Evolutionary conservation across 768 basidiomycete genomes (phyloP).

Genomic region (Lentinula aciculospora): DNA sequence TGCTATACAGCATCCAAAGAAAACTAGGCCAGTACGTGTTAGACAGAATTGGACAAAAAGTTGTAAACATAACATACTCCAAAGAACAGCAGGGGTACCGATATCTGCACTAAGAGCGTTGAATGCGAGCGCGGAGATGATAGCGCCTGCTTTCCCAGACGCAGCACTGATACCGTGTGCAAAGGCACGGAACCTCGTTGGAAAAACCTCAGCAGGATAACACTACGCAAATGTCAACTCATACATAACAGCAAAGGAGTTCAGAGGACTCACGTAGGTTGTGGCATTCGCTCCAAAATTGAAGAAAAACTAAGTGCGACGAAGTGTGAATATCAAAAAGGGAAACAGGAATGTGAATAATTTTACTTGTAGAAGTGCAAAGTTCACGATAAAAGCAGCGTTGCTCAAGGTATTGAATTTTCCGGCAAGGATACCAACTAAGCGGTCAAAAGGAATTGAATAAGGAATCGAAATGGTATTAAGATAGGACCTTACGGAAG

Average conservation of each 20-base stretch:
- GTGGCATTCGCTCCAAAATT: conserved; percentile 77
- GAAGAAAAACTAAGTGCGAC: conserved; percentile 57
- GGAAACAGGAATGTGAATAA: background rate
- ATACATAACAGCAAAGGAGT: background rate
- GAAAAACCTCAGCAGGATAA: conserved; percentile 78
- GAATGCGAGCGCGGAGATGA: conserved; percentile 71
- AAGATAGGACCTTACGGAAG: conserved; percentile 42
- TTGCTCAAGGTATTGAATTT: conserved; percentile 52
- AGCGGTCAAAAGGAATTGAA: background rate
- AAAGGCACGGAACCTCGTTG: conserved; percentile 65
- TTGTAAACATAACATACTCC: conserved; percentile 50
- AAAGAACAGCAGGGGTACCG: conserved; percentile 61
- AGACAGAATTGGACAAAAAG: background rate
- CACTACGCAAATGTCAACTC: conserved; percentile 28
- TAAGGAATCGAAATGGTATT: background rate
- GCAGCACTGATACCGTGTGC: conserved; percentile 78
- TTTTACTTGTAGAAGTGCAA: conserved; percentile 57
- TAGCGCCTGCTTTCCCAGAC: conserved; percentile 69
- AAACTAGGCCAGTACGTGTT: conserved; percentile 35
- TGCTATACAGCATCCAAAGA: conserved; percentile 56
- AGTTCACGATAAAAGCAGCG: conserved; percentile 63
- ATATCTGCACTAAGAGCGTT: conserved; percentile 55
- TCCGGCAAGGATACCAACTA: conserved; percentile 66
- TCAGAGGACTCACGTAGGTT: conserved; percentile 35
- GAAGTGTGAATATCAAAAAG: background rate